Evolutionary conservation across 768 basidiomycete genomes (phyloP), one percentile per base, ranked within the genome.

Genomic region (Panus rudis): DNA sequence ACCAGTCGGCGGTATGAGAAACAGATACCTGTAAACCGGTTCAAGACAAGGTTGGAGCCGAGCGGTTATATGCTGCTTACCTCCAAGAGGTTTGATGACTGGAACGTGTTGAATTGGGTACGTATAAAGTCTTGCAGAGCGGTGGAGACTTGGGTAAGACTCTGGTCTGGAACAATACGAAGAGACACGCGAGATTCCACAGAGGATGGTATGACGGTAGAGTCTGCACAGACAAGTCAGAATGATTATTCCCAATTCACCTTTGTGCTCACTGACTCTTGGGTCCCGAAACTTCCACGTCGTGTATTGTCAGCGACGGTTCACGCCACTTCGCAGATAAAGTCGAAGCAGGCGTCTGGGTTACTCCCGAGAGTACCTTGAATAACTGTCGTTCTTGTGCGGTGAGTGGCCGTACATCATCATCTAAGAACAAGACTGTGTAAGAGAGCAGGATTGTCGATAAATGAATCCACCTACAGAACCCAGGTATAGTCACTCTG

Each of bases 151-250:
- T 67, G 71, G 6, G 84, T 76, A 4, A 93, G 65, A 43, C 82
- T 76, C 62, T 98, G 94, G 56, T 98, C 91, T 2, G 94, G 94
- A 0, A 99, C 94, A 51, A 97, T 86, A 11, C 94, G 87, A 46
- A 98, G 62, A 4, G 91, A 94, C 5, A 97, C 73, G 49, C 88
- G 81, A 1, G 92, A 79, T n/a, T 75, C 78, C 21, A 94, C 90
- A 7, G 69, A 73, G 1, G 81, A 78, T 0, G 94, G 92, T 34
- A 98, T 98, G 46, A 97, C 80, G 1, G 94, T 94, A 3, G 84
- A 69, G 58, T 89, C 88, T 90, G 39, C 6, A 8, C 5, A 14
- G 19, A 16, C 24, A 4, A 11, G 17, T 22, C 17, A 37, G 30
- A 3, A 30, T 11, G 6, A 14, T 22, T 10, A 28, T 17, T n/a